These are phyloP conservation scores for Thelonectria discophora DNA, from an alignment of 2,329 filamentous ascomycete species.

Conservation along the genomic window DNA sequence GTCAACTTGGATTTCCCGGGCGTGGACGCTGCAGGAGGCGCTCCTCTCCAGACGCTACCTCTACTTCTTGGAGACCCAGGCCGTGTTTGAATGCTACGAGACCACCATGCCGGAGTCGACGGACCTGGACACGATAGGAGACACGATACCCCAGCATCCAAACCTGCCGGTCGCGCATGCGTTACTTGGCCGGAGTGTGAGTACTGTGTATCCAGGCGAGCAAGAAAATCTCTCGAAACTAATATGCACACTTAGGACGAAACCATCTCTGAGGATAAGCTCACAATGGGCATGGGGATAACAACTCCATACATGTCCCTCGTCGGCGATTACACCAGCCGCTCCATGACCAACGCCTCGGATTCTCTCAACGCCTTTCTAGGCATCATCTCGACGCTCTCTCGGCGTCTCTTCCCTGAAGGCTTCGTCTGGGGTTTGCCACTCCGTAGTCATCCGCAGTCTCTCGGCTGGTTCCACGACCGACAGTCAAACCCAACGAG, in stretches of 20 bases:
- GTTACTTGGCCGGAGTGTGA: not conserved
- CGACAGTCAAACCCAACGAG: not conserved
- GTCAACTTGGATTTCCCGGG: slow-evolving; percentile 4
- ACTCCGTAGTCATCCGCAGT: not conserved
- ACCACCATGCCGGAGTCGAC: not conserved
- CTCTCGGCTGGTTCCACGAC: no score
- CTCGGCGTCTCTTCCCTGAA: not conserved
- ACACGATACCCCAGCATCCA: not conserved
- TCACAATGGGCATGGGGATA: not conserved
- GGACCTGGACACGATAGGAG: not conserved
- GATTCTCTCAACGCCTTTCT: slow-evolving; percentile 12
- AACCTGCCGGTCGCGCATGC: not conserved
- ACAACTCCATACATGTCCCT: not conserved
- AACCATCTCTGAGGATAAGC: not conserved
- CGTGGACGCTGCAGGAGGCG: slow-evolving; percentile 18
- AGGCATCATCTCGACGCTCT: not conserved
- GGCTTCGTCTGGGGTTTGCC: slow-evolving; percentile 1
- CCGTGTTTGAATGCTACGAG: slow-evolving; percentile 6
- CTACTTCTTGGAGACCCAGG: slow-evolving; percentile 3
- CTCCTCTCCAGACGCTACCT: not conserved
- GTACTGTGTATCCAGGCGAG: not conserved
- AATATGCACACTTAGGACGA: not conserved
- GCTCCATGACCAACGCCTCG: slow-evolving; percentile 1
- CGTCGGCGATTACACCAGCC: not conserved
- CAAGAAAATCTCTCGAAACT: not conserved